These are phyloP conservation scores for Fragaria iinumae DNA, from an alignment of 306 rosid species.

Conservation along the genomic window DNA sequence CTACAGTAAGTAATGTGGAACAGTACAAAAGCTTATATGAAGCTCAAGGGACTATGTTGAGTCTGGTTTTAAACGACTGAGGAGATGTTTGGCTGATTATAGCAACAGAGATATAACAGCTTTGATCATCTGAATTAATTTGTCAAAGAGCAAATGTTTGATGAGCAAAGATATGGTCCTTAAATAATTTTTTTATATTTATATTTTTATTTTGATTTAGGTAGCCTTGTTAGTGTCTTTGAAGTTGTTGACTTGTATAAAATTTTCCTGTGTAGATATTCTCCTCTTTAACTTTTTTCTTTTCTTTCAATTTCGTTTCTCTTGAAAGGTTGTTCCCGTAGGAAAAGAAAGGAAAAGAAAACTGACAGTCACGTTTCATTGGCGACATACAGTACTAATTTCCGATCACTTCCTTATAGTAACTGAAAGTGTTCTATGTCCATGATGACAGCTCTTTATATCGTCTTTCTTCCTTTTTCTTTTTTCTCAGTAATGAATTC, in stretches of 20 bases:
- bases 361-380: neutral
- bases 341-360: neutral
- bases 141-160: neutral
- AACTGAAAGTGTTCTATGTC: too few species aligned
- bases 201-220: neutral
- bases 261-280: neutral
- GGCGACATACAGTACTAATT: neutral
- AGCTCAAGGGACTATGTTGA: neutral
- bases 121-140: neutral
- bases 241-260: neutral
- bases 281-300: neutral
- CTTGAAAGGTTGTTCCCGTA: neutral
- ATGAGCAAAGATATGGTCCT: neutral
- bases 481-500: neutral
- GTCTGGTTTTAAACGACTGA: neutral
- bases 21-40: neutral
- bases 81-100: neutral
- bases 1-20: neutral
- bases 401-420: neutral
- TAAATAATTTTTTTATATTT: too few species aligned
- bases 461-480: neutral
- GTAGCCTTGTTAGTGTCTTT: neutral
- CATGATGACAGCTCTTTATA: neutral
- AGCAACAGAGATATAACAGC: neutral
- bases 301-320: neutral